Evolutionary conservation across 192 early-diverging fungal genomes (phyloP).

Genomic region (Linnemannia elongata): DNA sequence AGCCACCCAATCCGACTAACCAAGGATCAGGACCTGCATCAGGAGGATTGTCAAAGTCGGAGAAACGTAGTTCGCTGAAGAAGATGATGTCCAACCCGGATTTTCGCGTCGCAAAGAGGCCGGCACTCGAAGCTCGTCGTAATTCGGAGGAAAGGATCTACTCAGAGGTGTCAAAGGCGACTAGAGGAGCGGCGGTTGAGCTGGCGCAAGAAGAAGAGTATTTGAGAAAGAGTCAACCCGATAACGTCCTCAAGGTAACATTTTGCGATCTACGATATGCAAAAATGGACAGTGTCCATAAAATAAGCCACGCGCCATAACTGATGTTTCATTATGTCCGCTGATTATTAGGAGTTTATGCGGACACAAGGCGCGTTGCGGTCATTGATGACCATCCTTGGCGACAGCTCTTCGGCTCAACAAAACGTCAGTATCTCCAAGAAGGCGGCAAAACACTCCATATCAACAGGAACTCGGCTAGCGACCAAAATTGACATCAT

Average conservation of each 20-base stretch:
- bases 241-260: constrained; percentile 51
- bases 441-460: constrained; percentile 15
- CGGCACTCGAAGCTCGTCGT: constrained; percentile 23
- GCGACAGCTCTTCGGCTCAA: constrained; percentile 13
- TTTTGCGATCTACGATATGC: not conserved
- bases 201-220: constrained; percentile 51
- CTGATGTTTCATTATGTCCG: not conserved
- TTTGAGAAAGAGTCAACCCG: constrained; percentile 49
- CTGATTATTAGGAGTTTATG: constrained; percentile 47
- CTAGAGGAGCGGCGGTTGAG: constrained; percentile 41
- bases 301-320: not conserved
- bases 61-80: constrained; percentile 19
- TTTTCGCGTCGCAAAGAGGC: constrained; percentile 26
- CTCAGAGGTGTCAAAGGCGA: constrained; percentile 26
- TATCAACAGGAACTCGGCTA: constrained; percentile 29
- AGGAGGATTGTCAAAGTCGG: not conserved
- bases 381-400: constrained; percentile 47
- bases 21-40: not conserved
- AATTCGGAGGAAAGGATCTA: constrained; percentile 46
- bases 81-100: constrained; percentile 47
- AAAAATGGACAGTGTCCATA: not conserved
- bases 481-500: constrained; percentile 58
- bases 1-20: not conserved
- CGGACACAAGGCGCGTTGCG: constrained; percentile 51
- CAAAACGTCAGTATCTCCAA: constrained; percentile 16